These are phyloP conservation scores for Amphicarpaea edgeworthii DNA, from an alignment of 306 rosid genomes.

Conservation along the genomic window DNA sequence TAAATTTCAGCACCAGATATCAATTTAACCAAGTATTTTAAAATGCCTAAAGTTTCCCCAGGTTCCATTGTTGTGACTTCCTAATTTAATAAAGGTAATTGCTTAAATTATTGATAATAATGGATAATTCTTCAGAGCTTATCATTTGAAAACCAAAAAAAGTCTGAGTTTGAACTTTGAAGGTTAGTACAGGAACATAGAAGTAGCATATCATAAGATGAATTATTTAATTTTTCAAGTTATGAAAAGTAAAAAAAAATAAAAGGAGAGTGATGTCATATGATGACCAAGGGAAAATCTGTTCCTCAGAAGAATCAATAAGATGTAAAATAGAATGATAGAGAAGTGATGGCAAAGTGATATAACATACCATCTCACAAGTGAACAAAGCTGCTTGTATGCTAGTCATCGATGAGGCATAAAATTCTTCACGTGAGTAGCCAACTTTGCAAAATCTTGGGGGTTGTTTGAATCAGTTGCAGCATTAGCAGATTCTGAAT, in stretches of 20 bases:
- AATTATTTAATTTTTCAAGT: slow-evolving; percentile 22
- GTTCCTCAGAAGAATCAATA: no score
- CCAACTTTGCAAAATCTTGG: slow-evolving; percentile 45
- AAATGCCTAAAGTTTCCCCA: slow-evolving; percentile 16
- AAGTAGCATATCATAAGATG: background rate
- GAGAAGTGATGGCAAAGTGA: slow-evolving; percentile 36
- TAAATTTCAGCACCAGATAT: background rate
- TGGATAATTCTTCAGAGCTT: background rate
- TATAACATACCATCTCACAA: slow-evolving; percentile 28
- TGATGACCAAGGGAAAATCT: no score
- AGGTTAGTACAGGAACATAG: slow-evolving; percentile 14
- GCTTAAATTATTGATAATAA: background rate
- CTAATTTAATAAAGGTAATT: background rate
- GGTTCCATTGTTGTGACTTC: background rate
- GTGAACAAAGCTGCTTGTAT: slow-evolving; percentile 23
- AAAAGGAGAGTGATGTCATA: slow-evolving; percentile 7
- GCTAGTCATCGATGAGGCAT: slow-evolving; percentile 13
- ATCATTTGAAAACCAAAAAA: slow-evolving; percentile 10
- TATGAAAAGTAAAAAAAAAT: background rate
- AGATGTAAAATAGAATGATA: no score
- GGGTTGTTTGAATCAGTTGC: slow-evolving; percentile 47
- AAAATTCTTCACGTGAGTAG: slow-evolving; percentile 5
- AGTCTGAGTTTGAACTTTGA: background rate
- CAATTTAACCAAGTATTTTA: background rate
- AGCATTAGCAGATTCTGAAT: background rate